These are phyloP conservation scores for Pythium utonaiense DNA, from an alignment of 352 stramenopile genomes.

Conservation along the genomic window DNA sequence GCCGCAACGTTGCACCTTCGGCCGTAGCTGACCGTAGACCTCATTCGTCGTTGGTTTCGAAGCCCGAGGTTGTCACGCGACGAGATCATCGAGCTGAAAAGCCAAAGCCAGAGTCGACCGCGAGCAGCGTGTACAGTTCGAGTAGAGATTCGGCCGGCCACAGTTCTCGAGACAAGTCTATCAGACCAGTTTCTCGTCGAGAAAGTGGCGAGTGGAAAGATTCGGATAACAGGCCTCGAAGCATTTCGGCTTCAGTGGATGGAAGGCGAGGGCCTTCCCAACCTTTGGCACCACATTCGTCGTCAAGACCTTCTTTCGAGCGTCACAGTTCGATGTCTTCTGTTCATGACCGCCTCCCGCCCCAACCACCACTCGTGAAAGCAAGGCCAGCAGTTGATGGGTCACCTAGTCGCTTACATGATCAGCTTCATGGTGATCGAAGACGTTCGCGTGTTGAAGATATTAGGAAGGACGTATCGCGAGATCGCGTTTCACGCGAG, in stretches of 20 bases:
- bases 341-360: conserved; percentile 9
- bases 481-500: conserved; percentile 10
- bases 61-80: background rate
- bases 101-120: background rate
- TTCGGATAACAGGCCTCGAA: background rate
- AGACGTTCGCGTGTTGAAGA: conserved; percentile 22
- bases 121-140: background rate
- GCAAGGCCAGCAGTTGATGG: conserved; percentile 15
- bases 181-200: conserved; percentile 1
- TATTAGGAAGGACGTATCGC: conserved; percentile 21
- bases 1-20: background rate
- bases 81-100: background rate
- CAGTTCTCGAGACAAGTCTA: background rate
- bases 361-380: conserved; percentile 11
- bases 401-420: conserved; percentile 11
- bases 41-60: background rate
- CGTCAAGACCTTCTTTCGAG: conserved; percentile 34
- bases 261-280: background rate
- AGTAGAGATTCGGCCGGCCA: background rate
- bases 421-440: conserved; percentile 9
- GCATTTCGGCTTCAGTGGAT: background rate
- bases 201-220: conserved; percentile 25
- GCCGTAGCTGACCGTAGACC: background rate
- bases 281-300: conserved; percentile 17
- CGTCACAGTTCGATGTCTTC: conserved; percentile 45